Evolutionary conservation across 2,329 filamentous ascomycete species (phyloP).

Genomic region (Fusarium ambrosium): DNA sequence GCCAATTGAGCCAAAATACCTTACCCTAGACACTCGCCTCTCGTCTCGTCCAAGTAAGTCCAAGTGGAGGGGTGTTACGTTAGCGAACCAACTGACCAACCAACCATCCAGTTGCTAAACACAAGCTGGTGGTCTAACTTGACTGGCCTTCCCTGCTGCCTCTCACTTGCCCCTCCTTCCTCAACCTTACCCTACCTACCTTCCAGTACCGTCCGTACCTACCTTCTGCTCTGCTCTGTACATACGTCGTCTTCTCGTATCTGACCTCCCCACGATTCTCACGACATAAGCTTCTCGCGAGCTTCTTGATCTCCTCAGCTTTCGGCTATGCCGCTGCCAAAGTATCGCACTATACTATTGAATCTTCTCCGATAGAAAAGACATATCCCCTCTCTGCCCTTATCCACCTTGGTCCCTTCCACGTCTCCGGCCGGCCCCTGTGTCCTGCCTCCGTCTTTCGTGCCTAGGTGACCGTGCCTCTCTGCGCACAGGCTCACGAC

Average conservation of each 20-base stretch:
- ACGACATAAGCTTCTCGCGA: slow-evolving; percentile 26
- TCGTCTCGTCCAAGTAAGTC: not conserved
- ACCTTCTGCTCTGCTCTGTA: slow-evolving; percentile 21
- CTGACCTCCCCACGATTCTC: slow-evolving; percentile 1
- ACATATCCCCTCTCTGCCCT: not conserved
- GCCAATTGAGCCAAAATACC: slow-evolving; percentile 14
- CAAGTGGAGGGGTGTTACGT: slow-evolving; percentile 11
- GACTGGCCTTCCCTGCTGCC: slow-evolving; percentile 29
- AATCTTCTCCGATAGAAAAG: slow-evolving; percentile 14
- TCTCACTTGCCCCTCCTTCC: slow-evolving; percentile 42
- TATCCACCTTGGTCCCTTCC: slow-evolving; percentile 13
- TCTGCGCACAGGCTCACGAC: slow-evolving; percentile 34
- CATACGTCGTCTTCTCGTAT: slow-evolving; percentile 13
- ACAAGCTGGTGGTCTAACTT: slow-evolving; percentile 20
- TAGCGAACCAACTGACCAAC: slow-evolving; percentile 24
- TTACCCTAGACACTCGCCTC: slow-evolving; percentile 21
- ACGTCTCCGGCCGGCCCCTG: slow-evolving; percentile 21
- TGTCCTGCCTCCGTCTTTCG: slow-evolving; percentile 22
- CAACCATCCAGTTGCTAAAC: slow-evolving; percentile 13
- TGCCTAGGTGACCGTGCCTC: slow-evolving; percentile 27
- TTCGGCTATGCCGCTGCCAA: slow-evolving; percentile 14
- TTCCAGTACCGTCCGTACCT: not conserved
- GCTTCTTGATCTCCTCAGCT: not conserved
- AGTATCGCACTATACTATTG: slow-evolving; percentile 3
- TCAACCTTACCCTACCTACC: slow-evolving; percentile 6